These are phyloP conservation scores for Lithohypha guttulata DNA, from an alignment of 2,329 filamentous ascomycete species.

Conservation along the genomic window DNA sequence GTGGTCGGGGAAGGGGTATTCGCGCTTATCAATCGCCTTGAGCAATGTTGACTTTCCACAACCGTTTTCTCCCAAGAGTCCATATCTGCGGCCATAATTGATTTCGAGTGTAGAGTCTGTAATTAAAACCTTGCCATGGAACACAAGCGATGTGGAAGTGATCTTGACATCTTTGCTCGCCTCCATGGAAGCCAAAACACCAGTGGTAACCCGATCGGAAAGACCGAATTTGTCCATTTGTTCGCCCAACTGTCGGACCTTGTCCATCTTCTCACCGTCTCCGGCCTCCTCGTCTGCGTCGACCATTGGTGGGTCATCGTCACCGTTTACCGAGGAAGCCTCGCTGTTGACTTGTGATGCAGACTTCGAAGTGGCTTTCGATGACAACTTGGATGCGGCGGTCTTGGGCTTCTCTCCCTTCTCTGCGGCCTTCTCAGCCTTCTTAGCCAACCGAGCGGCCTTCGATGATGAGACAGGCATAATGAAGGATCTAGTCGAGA, in stretches of 20 bases:
- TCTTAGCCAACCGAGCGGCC: conserved; percentile 58
- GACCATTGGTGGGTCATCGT: conserved; percentile 51
- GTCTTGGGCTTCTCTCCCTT: conserved; percentile 41
- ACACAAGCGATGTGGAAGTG: conserved; percentile 82
- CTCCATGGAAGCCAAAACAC: conserved; percentile 76
- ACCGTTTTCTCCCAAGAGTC: conserved; percentile 94
- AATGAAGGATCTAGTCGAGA: conserved; percentile 19
- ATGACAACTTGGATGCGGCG: conserved; percentile 58
- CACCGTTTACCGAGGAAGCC: conserved; percentile 58
- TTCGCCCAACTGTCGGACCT: conserved; percentile 74
- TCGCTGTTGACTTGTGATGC: conserved; percentile 37
- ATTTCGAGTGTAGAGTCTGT: conserved; percentile 89
- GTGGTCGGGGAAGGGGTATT: conserved; percentile 91
- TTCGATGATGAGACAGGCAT: conserved; percentile 58
- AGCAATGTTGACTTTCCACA: conserved; percentile 98
- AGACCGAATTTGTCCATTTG: conserved; percentile 96
- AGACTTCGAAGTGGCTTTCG: conserved; percentile 55
- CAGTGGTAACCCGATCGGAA: conserved; percentile 95
- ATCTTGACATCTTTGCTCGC: conserved; percentile 95
- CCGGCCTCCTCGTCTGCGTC: conserved; percentile 61
- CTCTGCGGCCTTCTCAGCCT: conserved; percentile 54
- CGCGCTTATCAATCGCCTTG: conserved; percentile 85
- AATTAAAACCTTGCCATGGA: conserved; percentile 95
- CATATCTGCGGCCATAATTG: conserved; percentile 85
- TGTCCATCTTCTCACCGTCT: conserved; percentile 60